A percentile compares a stretch with the other conserved stretches of the same genome.
Conservation (phyloP, 2,329 filamentous ascomycete genomes). For the Sclerotinia borealis region DNA sequence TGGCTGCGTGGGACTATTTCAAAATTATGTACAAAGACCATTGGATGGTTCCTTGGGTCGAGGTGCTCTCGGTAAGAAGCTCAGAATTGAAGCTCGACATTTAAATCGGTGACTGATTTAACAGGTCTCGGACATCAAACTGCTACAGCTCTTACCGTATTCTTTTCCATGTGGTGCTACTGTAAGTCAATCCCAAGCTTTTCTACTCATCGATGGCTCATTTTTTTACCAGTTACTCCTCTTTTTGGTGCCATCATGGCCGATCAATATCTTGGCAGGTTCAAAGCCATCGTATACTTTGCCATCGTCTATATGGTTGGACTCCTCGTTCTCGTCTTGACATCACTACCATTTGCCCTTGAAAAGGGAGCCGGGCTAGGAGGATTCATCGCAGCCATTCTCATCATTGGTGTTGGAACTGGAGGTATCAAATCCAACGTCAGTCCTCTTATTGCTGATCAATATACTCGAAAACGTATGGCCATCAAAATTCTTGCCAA, state of each 20-base stretch:
- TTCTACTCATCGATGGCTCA: not conserved
- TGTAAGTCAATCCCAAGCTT: slow-evolving; percentile 30
- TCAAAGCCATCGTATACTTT: slow-evolving; percentile 52
- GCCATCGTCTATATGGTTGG: slow-evolving; percentile 44
- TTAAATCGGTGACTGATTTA: not conserved
- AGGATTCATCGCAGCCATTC: slow-evolving; percentile 46
- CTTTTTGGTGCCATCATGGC: slow-evolving; percentile 42
- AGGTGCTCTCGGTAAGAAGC: slow-evolving; percentile 39
- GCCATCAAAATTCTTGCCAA: slow-evolving; percentile 42
- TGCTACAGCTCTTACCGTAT: slow-evolving; percentile 46
- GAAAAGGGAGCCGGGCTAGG: slow-evolving; percentile 40
- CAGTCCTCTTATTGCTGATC: slow-evolving; percentile 55
- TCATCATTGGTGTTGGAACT: slow-evolving; percentile 41
- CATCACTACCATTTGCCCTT: slow-evolving; percentile 44
- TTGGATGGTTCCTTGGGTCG: slow-evolving; percentile 21
- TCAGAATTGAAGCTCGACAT: not conserved
- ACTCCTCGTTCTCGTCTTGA: slow-evolving; percentile 46
- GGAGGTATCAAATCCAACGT: slow-evolving; percentile 62
- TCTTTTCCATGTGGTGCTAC: slow-evolving; percentile 47
- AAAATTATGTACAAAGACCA: slow-evolving; percentile 53
- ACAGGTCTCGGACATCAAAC: slow-evolving; percentile 46
- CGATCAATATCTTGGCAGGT: slow-evolving; percentile 53
- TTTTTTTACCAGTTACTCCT: slow-evolving; percentile 21
- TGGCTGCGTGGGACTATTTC: slow-evolving; percentile 55
- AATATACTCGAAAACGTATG: slow-evolving; percentile 40